Conservation (phyloP, 2,329 filamentous ascomycete genomes). For the Sporothrix brunneoviolacea region DNA sequence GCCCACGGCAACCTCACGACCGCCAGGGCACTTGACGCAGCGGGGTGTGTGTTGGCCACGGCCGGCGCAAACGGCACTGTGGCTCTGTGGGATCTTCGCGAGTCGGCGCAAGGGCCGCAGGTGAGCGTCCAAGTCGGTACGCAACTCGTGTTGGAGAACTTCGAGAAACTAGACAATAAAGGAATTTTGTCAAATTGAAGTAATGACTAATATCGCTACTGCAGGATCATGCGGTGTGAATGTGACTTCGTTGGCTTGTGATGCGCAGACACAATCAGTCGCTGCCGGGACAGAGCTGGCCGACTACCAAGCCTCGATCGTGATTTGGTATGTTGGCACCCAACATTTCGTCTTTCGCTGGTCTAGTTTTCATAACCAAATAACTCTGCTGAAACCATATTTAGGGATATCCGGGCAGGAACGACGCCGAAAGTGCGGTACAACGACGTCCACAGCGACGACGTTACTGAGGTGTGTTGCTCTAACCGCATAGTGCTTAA, state of each 20-base stretch:
- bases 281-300: constrained; percentile 68
- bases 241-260: constrained; percentile 61
- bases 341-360: background rate
- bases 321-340: constrained; percentile 52
- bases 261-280: constrained; percentile 48
- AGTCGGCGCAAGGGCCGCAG: constrained; percentile 28
- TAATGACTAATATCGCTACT: too few species aligned
- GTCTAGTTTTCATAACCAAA: too few species aligned
- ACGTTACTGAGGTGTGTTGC: constrained; percentile 53
- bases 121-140: constrained; percentile 39
- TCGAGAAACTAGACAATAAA: too few species aligned
- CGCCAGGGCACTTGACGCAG: constrained; percentile 48
- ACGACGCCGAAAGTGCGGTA: constrained; percentile 46
- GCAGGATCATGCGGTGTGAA: constrained; percentile 16
- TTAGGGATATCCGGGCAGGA: constrained; percentile 53
- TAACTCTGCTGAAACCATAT: background rate
- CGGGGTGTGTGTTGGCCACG: constrained; percentile 54
- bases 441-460: constrained; percentile 60
- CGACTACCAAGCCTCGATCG: constrained; percentile 54
- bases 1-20: constrained; percentile 59
- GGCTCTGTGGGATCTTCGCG: constrained; percentile 58
- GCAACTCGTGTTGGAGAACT: too few species aligned
- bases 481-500: too few species aligned
- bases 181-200: too few species aligned
- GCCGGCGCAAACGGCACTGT: constrained; percentile 66